phyloP scores from a whole-genome alignment of 495 filamentous ascomycete genomes.

The Aspergillus funiculosus region DNA sequence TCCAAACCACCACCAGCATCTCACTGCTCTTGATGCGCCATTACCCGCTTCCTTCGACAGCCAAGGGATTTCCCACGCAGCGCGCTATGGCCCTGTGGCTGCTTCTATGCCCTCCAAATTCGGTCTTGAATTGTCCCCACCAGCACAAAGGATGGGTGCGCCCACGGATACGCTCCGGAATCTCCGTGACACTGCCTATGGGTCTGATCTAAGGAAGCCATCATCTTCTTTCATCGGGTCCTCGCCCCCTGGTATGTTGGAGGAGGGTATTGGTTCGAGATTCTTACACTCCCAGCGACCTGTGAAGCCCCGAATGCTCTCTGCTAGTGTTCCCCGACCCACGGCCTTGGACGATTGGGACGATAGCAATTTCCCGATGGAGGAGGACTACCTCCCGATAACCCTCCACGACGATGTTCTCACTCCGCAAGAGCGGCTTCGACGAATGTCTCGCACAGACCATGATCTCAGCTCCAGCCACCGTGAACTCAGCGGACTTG shows the following conservation, averaged over 20 bases:
- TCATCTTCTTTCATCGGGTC: slow-evolving; percentile 52
- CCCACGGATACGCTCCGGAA: slow-evolving; percentile 71
- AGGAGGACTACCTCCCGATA: slow-evolving; percentile 87
- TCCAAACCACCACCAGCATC: slow-evolving; percentile 52
- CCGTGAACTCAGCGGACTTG: slow-evolving; percentile 54
- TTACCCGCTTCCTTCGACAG: slow-evolving; percentile 95
- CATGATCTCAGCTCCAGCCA: slow-evolving; percentile 57
- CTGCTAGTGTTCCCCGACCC: slow-evolving; percentile 67
- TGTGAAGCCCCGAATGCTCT: slow-evolving; percentile 61
- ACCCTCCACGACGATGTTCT: slow-evolving; percentile 88
- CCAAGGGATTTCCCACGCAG: slow-evolving; percentile 87
- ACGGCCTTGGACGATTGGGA: slow-evolving; percentile 71
- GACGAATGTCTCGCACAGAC: slow-evolving; percentile 70
- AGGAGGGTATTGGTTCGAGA: slow-evolving; percentile 55
- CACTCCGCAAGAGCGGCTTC: slow-evolving; percentile 82
- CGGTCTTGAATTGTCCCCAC: slow-evolving; percentile 76
- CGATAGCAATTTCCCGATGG: slow-evolving; percentile 75
- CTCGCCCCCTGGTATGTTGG: slow-evolving; percentile 54
- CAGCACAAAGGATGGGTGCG: slow-evolving; percentile 46
- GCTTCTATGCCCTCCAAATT: slow-evolving; percentile 92
- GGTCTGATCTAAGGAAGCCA: slow-evolving; percentile 52
- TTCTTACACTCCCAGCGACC: slow-evolving; percentile 83
- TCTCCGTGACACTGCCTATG: slow-evolving; percentile 80
- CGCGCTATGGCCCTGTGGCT: slow-evolving; percentile 83
- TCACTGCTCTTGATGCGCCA: slow-evolving; percentile 87